Percentiles rank a stretch among this genome's conserved stretches.
Conservation (phyloP, 2,329 filamentous ascomycete species). For the Thermothelomyces thermophilus region DNA sequence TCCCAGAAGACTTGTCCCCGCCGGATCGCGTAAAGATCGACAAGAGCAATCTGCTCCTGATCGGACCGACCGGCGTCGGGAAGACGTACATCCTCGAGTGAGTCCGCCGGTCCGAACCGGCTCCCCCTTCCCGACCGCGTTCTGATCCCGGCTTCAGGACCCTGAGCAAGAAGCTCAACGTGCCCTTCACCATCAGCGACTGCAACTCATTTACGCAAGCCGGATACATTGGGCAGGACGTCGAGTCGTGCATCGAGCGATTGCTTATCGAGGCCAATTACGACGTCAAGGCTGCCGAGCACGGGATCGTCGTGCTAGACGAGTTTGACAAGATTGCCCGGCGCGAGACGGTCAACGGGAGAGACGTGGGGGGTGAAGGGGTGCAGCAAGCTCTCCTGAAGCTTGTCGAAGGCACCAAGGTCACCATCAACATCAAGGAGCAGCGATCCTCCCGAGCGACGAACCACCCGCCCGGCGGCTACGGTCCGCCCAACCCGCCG, state of each 20-base stretch:
- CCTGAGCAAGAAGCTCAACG: constrained; percentile 83
- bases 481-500: constrained; percentile 40
- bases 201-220: constrained; percentile 95
- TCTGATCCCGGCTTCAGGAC: constrained; percentile 51
- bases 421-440: constrained; percentile 85
- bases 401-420: constrained; percentile 90
- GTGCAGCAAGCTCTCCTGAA: constrained; percentile 94
- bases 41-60: constrained; percentile 87
- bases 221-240: constrained; percentile 95
- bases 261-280: constrained; percentile 87
- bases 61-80: constrained; percentile 89
- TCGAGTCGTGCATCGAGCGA: constrained; percentile 89
- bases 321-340: constrained; percentile 97
- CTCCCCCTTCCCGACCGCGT: neutral
- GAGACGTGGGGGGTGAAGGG: constrained; percentile 92
- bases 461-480: constrained; percentile 47
- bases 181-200: constrained; percentile 92
- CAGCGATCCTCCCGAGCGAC: constrained; percentile 54
- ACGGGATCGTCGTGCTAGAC: constrained; percentile 90
- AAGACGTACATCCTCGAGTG: constrained; percentile 88
- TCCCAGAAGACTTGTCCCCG: constrained; percentile 39
- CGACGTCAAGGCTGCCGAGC: constrained; percentile 74
- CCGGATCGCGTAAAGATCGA: constrained; percentile 65
- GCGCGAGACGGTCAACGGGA: constrained; percentile 77
- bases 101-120: constrained; percentile 21